Evolutionary conservation across 768 basidiomycete species (phyloP).

Genomic region (Lactarius pseudohatsudake): DNA sequence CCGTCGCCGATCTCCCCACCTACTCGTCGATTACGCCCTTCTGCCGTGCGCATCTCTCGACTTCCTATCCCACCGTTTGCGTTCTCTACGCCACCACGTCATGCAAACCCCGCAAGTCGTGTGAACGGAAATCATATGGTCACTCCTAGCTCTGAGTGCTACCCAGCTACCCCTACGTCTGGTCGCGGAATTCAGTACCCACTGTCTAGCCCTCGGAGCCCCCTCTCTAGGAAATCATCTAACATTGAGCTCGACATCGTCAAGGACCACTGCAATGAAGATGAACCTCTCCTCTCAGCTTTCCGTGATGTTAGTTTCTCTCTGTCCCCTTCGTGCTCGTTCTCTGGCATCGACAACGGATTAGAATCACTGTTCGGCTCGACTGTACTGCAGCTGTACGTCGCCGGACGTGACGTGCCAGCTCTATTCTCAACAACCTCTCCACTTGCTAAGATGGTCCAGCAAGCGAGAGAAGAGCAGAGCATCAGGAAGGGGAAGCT

Average conservation of each 20-base stretch:
- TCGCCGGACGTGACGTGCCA: background rate
- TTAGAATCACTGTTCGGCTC: background rate
- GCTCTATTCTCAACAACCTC: background rate
- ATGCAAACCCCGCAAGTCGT: too few relatives aligned
- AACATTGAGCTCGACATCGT: background rate
- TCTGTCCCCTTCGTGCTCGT: background rate
- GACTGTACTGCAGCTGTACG: background rate
- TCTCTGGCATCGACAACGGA: background rate
- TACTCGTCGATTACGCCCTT: slow-evolving; percentile 1
- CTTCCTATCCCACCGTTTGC: background rate
- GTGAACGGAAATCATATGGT: background rate
- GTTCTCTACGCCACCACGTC: background rate
- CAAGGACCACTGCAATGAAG: background rate
- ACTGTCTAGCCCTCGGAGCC: background rate
- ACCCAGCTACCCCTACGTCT: background rate
- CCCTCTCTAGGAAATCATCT: background rate
- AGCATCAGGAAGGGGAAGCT: background rate
- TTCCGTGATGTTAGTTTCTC: background rate
- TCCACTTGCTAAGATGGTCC: background rate
- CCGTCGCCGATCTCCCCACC: background rate
- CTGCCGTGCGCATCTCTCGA: background rate
- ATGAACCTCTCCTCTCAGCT: background rate
- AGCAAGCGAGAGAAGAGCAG: background rate
- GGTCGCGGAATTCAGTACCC: background rate
- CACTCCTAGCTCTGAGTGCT: background rate